These are phyloP conservation scores for Diplotaxis tenuifolia DNA, from an alignment of 345 rosid genomes.

Conservation along the genomic window DNA sequence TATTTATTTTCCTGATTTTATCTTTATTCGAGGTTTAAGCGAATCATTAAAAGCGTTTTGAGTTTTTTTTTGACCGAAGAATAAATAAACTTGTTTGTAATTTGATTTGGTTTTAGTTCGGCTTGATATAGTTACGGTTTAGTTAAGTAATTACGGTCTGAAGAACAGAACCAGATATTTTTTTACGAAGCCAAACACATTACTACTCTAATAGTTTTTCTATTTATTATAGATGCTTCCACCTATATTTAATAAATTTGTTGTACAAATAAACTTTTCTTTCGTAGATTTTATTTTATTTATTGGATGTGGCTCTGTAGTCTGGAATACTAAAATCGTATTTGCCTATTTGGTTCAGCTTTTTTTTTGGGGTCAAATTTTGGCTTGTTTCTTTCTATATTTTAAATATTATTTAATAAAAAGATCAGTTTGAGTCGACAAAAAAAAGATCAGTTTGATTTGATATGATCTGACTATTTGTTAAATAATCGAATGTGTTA, in stretches of 20 bases:
- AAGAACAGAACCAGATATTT: background rate
- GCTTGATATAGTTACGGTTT: background rate
- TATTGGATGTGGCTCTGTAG: background rate
- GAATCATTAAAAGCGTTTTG: background rate
- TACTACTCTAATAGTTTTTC: background rate
- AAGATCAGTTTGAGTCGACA: background rate
- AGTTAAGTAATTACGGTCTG: background rate
- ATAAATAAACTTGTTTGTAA: background rate
- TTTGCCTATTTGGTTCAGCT: background rate
- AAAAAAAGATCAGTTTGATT: background rate
- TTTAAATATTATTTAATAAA: background rate
- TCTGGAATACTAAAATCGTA: background rate
- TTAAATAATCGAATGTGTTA: background rate
- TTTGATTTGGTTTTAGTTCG: background rate
- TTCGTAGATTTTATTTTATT: background rate
- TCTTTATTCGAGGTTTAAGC: background rate
- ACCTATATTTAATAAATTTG: background rate
- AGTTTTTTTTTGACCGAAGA: background rate
- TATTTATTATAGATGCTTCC: background rate
- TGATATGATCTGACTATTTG: background rate
- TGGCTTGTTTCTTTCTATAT: background rate
- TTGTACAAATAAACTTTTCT: background rate
- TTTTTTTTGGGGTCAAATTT: no score
- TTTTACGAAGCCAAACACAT: background rate
- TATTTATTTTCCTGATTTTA: no score